These are phyloP conservation scores for Chalciporus sphaerocephalus DNA, from an alignment of 768 basidiomycete genomes.

Conservation along the genomic window DNA sequence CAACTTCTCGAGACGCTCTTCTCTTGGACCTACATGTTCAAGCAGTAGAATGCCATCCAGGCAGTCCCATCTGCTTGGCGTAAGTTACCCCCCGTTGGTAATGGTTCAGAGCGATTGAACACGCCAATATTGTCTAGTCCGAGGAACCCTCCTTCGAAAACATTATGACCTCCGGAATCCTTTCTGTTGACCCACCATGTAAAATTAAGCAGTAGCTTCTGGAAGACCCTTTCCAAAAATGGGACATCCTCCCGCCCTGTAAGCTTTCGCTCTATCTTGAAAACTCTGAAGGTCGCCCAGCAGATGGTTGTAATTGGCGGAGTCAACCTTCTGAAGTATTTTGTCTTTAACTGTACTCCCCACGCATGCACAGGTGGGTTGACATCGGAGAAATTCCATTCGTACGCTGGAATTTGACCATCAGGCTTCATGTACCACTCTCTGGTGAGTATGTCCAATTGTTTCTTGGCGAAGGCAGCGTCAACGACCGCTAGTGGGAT, in stretches of 20 bases:
- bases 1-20: not conserved
- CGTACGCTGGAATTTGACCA: conserved; percentile 97
- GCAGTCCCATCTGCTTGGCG: conserved; percentile 98
- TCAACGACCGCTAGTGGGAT: conserved; percentile 96
- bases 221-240: conserved; percentile 97
- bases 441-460: conserved; percentile 89
- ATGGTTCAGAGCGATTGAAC: conserved; percentile 95
- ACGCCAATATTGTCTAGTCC: conserved; percentile 97
- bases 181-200: conserved; percentile 99
- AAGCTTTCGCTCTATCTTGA: conserved; percentile 98
- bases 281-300: conserved; percentile 95
- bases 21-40: conserved; percentile 72
- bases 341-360: conserved; percentile 35
- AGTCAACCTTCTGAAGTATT: not conserved
- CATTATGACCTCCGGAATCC: conserved; percentile 89
- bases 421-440: conserved; percentile 99
- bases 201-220: conserved; percentile 93
- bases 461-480: conserved; percentile 94
- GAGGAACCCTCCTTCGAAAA: conserved; percentile 98
- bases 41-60: conserved; percentile 99
- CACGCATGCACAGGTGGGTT: conserved; percentile 99
- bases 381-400: conserved; percentile 99
- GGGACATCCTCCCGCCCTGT: conserved; percentile 84
- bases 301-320: not conserved
- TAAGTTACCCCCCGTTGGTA: conserved; percentile 89